Percentiles rank a stretch among this genome's conserved stretches.
Evolutionary conservation across 768 basidiomycete species (phyloP).

Genomic region (Leucocoprinus leucothites): DNA sequence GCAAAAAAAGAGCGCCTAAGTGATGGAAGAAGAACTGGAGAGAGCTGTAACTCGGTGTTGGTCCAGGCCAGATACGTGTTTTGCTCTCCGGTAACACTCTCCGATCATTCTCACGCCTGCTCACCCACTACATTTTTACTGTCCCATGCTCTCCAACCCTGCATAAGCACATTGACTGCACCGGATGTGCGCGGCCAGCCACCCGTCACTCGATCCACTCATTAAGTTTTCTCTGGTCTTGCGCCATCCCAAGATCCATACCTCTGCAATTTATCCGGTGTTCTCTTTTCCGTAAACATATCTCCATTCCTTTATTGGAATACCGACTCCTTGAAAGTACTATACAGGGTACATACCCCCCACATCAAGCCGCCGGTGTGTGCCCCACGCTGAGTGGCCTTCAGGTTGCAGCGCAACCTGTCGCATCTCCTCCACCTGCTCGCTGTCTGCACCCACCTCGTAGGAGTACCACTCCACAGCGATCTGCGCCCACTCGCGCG

Average conservation of each 20-base stretch:
- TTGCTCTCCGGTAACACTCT: constrained; percentile 9
- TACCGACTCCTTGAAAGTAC: not conserved
- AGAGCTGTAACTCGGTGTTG: constrained; percentile 16
- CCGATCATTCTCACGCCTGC: constrained; percentile 16
- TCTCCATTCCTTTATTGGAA: too few species aligned
- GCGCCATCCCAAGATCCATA: not conserved
- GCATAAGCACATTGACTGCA: not conserved
- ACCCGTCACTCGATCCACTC: not conserved
- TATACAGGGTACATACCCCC: constrained; percentile 24
- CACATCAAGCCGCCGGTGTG: constrained; percentile 31
- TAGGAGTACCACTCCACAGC: constrained; percentile 52
- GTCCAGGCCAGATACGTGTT: constrained; percentile 1
- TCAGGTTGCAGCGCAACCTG: constrained; percentile 32
- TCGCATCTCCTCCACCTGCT: constrained; percentile 40
- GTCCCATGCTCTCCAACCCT: too few species aligned
- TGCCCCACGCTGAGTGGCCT: constrained; percentile 47
- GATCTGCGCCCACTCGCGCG: constrained; percentile 45
- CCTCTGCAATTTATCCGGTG: not conserved
- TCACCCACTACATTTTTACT: not conserved
- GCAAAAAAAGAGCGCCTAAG: constrained; percentile 17
- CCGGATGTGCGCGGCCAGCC: not conserved
- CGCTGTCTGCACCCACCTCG: constrained; percentile 55
- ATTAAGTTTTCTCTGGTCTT: not conserved
- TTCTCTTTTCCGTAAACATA: too few species aligned
- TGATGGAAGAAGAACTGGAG: constrained; percentile 19